phyloP scores from a whole-genome alignment of 805 yeast genomes.

The Barnettozyma sucrosica region DNA sequence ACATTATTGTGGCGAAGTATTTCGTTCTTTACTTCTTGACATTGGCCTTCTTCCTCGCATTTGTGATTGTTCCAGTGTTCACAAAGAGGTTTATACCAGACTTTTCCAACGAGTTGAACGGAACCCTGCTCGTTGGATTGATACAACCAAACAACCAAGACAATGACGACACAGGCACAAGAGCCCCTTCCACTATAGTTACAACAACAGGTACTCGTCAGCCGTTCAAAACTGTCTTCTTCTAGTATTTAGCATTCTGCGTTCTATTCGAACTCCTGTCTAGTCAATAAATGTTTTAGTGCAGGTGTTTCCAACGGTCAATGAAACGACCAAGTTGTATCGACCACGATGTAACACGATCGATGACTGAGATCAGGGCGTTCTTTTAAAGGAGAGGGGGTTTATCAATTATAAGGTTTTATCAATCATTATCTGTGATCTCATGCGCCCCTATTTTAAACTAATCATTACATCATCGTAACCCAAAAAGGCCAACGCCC shows the following conservation, averaged over 20 bases:
- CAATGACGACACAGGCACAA: constrained; percentile 60
- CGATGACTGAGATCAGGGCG: too few relatives aligned
- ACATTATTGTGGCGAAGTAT: constrained; percentile 39
- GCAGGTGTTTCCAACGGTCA: too few relatives aligned
- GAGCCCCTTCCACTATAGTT: constrained; percentile 43
- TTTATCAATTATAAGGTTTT: too few relatives aligned
- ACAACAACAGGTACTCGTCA: constrained; percentile 33
- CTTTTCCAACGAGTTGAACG: constrained; percentile 17
- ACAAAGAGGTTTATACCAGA: constrained; percentile 27
- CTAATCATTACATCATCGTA: not conserved
- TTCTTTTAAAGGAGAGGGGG: too few relatives aligned
- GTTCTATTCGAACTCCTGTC: not conserved
- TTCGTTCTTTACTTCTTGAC: constrained; percentile 39
- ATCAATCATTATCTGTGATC: too few relatives aligned
- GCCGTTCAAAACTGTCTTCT: constrained; percentile 27
- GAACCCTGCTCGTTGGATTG: constrained; percentile 32
- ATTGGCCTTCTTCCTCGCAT: constrained; percentile 32
- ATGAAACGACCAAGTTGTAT: too few relatives aligned
- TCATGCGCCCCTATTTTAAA: too few relatives aligned
- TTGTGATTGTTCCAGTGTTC: constrained; percentile 45
- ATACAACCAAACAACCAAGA: constrained; percentile 57
- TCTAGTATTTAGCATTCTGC: not conserved
- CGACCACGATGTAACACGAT: too few relatives aligned
- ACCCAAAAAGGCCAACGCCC: not conserved
- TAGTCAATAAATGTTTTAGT: not conserved